Base-by-base conservation (phyloP, 805 yeast genomes). In the Yamadazyma scolyti region DNA sequence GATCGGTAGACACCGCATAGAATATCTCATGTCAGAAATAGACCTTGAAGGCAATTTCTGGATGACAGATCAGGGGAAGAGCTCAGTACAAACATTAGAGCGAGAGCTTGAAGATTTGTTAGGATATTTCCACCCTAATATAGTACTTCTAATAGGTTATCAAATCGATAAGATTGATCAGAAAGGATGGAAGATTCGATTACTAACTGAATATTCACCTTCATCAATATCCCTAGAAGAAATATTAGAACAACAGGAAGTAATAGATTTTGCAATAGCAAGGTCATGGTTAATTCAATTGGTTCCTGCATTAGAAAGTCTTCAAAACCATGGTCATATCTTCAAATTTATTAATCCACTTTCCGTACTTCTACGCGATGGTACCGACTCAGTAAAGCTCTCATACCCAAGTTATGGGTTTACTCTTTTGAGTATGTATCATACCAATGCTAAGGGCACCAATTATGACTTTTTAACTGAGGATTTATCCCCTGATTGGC, bases 261-360 rank as follows among this genome's bases (percentile, higher is more conserved):
- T 72, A 27, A 72, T 87, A 6, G 81, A 76, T 46, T 62, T 89
- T 47, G 77, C 82, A 4, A 70, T 84, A 2, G 95, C 95, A 0
- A 73, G 97, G 42, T 71, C 80, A 5, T 93, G 97, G 97, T 70
- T 88, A 22, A 80, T 89, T 28, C 93, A 89, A 50, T 46, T 93
- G 4, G 61, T 93, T 20, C 96, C 93, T 39, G 89, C 88, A 2
- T 56, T 93, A 6, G 97, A 93, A 46, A 74, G 74, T 31, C 53
- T 93, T 9, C 97, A 93, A 54, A 88, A 86, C 48, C 65, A 73
- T n/a, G 97, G 97, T 1, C 59, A 85, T 30, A 69, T 77, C 6
- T 97, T 93, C 55, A 81, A 79, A 46, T 59, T 73, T 27, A 61
- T 93, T 2, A 73, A 79, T 30, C 63, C 82, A 1, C 73, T 77